A percentile compares a stretch with the other conserved stretches of the same genome.
phyloP scores from a whole-genome alignment of 1,139 yeast genomes.

The Eremothecium sinecaudum region DNA sequence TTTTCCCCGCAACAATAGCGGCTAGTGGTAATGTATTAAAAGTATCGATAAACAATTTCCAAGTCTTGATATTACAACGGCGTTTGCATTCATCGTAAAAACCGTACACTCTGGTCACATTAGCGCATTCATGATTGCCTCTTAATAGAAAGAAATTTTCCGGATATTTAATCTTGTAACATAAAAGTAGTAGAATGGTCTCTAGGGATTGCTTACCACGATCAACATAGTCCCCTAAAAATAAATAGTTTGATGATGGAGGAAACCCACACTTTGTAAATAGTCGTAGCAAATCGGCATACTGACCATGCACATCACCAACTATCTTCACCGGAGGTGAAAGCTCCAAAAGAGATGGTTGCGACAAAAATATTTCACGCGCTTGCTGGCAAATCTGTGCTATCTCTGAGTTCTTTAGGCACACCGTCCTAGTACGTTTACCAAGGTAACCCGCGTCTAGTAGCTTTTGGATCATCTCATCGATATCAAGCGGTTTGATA shows the following conservation, averaged over 20 bases:
- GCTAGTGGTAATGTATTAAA: conserved; percentile 92
- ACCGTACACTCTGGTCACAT: conserved; percentile 90
- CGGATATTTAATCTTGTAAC: conserved; percentile 92
- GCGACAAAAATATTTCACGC: conserved; percentile 76
- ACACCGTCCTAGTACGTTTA: conserved; percentile 78
- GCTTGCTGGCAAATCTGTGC: conserved; percentile 78
- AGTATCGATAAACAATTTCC: conserved; percentile 90
- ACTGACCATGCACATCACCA: conserved; percentile 97
- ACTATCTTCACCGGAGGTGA: conserved; percentile 95
- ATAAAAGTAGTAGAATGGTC: conserved; percentile 71
- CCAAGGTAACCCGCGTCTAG: conserved; percentile 95
- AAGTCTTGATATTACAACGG: conserved; percentile 81
- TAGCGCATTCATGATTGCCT: conserved; percentile 97
- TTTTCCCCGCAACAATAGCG: conserved; percentile 91
- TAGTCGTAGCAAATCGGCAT: conserved; percentile 78
- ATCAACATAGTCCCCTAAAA: conserved; percentile 93
- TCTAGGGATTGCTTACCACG: conserved; percentile 92
- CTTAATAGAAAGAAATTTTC: conserved; percentile 87
- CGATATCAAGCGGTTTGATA: conserved; percentile 54
- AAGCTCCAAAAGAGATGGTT: conserved; percentile 80
- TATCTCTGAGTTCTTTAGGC: conserved; percentile 80
- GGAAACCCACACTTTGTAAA: conserved; percentile 97
- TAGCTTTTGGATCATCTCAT: conserved; percentile 78
- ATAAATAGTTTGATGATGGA: conserved; percentile 86
- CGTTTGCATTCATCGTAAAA: conserved; percentile 96